These are phyloP conservation scores for Epichloe uncinata DNA, from an alignment of 2,329 filamentous ascomycete species.

Conservation along the genomic window DNA sequence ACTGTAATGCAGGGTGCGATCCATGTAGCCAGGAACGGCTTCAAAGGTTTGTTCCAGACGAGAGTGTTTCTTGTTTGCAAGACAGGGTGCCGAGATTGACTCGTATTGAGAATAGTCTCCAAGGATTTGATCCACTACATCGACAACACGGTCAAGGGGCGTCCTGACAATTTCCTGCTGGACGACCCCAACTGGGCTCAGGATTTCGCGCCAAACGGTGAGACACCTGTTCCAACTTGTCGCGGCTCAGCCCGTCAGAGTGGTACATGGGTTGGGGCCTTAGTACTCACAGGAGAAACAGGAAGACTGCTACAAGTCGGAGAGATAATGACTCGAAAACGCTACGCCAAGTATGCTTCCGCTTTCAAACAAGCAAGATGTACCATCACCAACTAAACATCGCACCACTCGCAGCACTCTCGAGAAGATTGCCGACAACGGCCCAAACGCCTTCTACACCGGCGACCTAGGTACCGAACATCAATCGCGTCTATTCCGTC, in stretches of 20 bases:
- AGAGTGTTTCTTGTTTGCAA: background rate
- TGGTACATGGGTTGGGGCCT: background rate
- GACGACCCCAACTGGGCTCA: slow-evolving; percentile 68
- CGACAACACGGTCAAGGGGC: slow-evolving; percentile 27
- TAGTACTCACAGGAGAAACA: slow-evolving; percentile 9
- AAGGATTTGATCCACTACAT: slow-evolving; percentile 67
- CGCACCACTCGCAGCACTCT: slow-evolving; percentile 38
- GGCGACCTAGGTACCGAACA: slow-evolving; percentile 42
- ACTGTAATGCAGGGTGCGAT: slow-evolving; percentile 62
- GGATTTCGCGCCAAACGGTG: slow-evolving; percentile 75
- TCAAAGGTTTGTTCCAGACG: slow-evolving; percentile 28
- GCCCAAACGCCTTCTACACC: slow-evolving; percentile 60
- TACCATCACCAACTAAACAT: background rate
- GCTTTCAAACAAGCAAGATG: background rate
- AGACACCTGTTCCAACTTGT: background rate
- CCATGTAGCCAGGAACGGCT: slow-evolving; percentile 59
- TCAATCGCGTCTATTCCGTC: background rate
- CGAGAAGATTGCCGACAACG: slow-evolving; percentile 59
- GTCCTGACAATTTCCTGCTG: slow-evolving; percentile 47
- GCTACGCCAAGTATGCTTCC: slow-evolving; percentile 49
- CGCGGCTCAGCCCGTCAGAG: background rate
- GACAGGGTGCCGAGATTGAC: background rate
- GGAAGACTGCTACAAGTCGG: slow-evolving; percentile 56
- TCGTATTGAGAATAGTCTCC: slow-evolving; percentile 33
- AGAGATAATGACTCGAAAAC: slow-evolving; percentile 67